Conservation (phyloP, 768 basidiomycete genomes). For the Auricularia sp. region DNA sequence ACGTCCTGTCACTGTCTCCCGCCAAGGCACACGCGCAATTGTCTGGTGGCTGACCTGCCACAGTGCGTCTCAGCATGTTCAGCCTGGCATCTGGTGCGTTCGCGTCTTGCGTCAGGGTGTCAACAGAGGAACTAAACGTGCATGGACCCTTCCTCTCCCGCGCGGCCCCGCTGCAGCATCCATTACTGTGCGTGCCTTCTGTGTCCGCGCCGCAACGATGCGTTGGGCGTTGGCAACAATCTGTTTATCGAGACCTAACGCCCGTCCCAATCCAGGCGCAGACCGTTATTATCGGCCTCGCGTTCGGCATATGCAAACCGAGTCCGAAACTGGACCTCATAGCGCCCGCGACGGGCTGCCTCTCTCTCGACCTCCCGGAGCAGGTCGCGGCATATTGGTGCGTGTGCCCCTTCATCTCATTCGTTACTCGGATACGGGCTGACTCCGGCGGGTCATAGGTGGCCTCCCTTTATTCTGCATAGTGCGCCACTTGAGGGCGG, state of each 20-base stretch:
- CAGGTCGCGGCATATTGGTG: background rate
- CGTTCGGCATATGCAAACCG: background rate
- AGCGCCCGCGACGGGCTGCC: background rate
- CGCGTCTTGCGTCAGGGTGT: too few relatives aligned
- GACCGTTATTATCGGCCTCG: background rate
- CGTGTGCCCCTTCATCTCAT: background rate
- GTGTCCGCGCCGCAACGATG: too few relatives aligned
- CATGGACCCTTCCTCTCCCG: too few relatives aligned
- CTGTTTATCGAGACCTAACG: too few relatives aligned
- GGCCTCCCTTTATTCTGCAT: background rate
- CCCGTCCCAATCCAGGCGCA: background rate
- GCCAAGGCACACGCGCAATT: background rate
- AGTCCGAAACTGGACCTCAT: background rate
- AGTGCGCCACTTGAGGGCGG: background rate
- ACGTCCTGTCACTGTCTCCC: background rate
- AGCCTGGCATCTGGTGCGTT: too few relatives aligned
- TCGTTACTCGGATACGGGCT: background rate
- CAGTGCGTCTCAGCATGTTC: background rate
- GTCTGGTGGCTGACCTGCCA: background rate
- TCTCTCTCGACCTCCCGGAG: background rate
- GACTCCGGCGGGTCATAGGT: background rate
- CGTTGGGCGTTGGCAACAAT: too few relatives aligned
- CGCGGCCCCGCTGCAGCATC: too few relatives aligned
- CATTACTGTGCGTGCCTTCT: too few relatives aligned
- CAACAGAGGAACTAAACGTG: too few relatives aligned